Evolutionary conservation across 805 yeast genomes (phyloP).

Genomic region (Pichia cabralensis): DNA sequence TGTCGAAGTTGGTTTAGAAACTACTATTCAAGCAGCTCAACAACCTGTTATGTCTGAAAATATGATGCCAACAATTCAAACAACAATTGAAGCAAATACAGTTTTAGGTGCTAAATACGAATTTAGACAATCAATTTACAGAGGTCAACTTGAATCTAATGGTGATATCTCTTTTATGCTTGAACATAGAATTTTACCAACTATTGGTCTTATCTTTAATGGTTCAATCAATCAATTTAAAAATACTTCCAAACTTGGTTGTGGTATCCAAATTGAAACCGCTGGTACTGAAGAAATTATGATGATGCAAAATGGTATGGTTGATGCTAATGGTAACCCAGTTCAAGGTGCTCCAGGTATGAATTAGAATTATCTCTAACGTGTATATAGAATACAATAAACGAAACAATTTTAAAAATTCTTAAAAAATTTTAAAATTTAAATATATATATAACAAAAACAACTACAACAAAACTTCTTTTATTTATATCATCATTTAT

Average conservation of each 20-base stretch:
- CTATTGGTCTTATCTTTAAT: conserved; percentile 71
- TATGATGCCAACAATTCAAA: conserved; percentile 72
- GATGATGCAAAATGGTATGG: conserved; percentile 81
- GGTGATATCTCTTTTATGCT: conserved; percentile 88
- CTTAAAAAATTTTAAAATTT: no score
- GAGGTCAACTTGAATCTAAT: conserved; percentile 85
- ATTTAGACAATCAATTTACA: conserved; percentile 90
- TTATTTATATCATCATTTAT: no score
- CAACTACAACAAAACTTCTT: no score
- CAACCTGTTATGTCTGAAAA: conserved; percentile 62
- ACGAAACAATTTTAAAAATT: no score
- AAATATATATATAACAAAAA: no score
- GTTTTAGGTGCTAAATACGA: conserved; percentile 96
- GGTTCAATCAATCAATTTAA: conserved; percentile 89
- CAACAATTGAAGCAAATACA: conserved; percentile 83
- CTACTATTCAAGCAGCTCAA: conserved; percentile 69
- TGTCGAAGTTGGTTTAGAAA: conserved; percentile 91
- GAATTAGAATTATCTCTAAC: no score
- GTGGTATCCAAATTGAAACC: conserved; percentile 92
- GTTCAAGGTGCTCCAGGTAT: conserved; percentile 74
- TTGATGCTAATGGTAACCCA: conserved; percentile 80
- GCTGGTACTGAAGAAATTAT: conserved; percentile 89
- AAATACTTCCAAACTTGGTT: conserved; percentile 72
- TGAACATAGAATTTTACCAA: conserved; percentile 90
- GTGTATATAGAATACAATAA: no score